Base-by-base conservation (phyloP, 768 basidiomycete species). In the Suillus placidus region DNA sequence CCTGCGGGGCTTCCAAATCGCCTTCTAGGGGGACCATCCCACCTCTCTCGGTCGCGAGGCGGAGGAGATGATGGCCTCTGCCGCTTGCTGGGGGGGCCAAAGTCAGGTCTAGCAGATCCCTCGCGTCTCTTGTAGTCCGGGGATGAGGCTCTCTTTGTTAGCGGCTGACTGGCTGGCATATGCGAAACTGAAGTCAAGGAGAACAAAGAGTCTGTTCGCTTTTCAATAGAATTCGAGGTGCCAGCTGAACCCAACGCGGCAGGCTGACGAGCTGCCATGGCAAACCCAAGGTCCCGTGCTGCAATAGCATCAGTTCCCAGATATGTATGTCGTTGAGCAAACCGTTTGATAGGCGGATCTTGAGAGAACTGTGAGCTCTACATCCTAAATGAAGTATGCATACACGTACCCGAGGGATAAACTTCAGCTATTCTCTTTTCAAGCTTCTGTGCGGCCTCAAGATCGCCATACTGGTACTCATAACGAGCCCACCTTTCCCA, bases 401-500 rank as follows among this genome's bases (percentile, higher is more conserved):
- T 56, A 10, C 12, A 77, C 87, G 47, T 67, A 94, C 95, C 94
- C 58, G 87, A 87, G 0, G 95, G 89, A 77, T 94, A 98, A 1
- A 89, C 87, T 66, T 98, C 96, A 1, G 90, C 82, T 71, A 98
- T 92, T 9, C 97, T 87, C 67, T 89, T 88, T 76, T 97, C 95
- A 56, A 98, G 85, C 77, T 96, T 94, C 70, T 92, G 88, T 3
- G 93, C 87, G 2, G 93, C 91, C 51, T 92, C 89, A 42, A 96
- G 81, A 77, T 96, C 94, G n/a, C 94, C 94, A 72, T 92, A 98
- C 71, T 93, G 90, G 78, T 95, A 98, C 76, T 97, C 94, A 79
- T 97, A 97, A 63, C 91, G 84, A 5, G 95, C 90, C 97, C 96
- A 99, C 52, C 93, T 87, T 73, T 97, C 95, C 96, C 96, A 99